These are phyloP conservation scores for Fusarium chaquense DNA, from an alignment of 2,329 filamentous ascomycete genomes.

Conservation along the genomic window DNA sequence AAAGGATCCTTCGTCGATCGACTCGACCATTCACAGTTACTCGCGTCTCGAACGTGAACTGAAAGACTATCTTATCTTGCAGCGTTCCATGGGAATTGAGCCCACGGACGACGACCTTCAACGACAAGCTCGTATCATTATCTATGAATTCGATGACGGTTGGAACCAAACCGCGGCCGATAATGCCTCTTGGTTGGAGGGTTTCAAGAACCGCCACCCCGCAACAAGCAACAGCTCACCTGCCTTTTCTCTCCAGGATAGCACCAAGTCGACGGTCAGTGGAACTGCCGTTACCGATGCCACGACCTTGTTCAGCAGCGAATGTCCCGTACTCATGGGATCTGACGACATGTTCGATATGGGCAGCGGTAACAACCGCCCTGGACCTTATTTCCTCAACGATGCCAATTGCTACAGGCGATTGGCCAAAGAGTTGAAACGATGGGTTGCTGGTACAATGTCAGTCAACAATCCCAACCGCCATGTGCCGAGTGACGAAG, in stretches of 20 bases:
- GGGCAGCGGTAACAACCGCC: conserved; percentile 17
- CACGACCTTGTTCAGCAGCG: conserved; percentile 29
- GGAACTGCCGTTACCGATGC: conserved; percentile 33
- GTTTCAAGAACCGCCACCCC: conserved; percentile 64
- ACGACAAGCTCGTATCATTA: conserved; percentile 68
- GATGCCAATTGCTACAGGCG: conserved; percentile 71
- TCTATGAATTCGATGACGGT: conserved; percentile 71
- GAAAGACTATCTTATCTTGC: conserved; percentile 62
- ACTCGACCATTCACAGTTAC: conserved; percentile 71
- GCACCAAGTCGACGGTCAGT: conserved; percentile 30
- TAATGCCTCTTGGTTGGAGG: conserved; percentile 64
- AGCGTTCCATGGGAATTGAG: conserved; percentile 59
- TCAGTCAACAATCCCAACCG: conserved; percentile 70
- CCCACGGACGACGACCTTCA: conserved; percentile 68
- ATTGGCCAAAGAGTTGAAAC: conserved; percentile 64
- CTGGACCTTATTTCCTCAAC: conserved; percentile 63
- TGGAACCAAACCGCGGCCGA: conserved; percentile 75
- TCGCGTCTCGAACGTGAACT: conserved; percentile 68
- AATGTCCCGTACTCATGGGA: conserved; percentile 23
- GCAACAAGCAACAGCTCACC: conserved; percentile 41
- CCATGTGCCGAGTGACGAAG: conserved; percentile 70
- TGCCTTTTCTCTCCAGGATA: conserved; percentile 41
- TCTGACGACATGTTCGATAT: conserved; percentile 10
- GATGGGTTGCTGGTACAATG: conserved; percentile 66
- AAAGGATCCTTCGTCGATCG: conserved; percentile 66